Evolutionary conservation across 306 rosid species (phyloP).

Genomic region (Prunus persica): DNA sequence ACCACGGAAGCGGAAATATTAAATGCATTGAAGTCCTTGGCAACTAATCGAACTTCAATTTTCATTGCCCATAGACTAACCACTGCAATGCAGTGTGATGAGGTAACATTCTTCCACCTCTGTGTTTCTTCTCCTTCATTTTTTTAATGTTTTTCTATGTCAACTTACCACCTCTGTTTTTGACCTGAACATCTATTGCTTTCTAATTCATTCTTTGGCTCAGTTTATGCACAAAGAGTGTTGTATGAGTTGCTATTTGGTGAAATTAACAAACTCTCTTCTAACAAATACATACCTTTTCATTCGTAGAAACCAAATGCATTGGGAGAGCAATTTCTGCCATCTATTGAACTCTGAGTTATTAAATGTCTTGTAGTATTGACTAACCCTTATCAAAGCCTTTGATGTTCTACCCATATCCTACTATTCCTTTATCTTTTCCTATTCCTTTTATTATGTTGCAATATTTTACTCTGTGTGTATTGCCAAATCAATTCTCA

Average conservation of each 20-base stretch:
- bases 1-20: conserved; percentile 95
- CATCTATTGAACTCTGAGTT: not conserved
- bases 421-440: not conserved
- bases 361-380: not conserved
- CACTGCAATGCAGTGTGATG: conserved; percentile 98
- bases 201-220: not conserved
- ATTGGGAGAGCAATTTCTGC: not conserved
- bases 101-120: conserved; percentile 40
- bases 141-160: not conserved
- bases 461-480: conserved; percentile 5
- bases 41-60: conserved; percentile 80
- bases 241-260: not conserved
- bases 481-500: conserved; percentile 29
- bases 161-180: not conserved
- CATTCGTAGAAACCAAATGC: too few relatives aligned
- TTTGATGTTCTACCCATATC: not conserved
- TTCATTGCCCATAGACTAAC: conserved; percentile 98
- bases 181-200: not conserved
- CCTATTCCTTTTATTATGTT: not conserved
- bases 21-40: conserved; percentile 71
- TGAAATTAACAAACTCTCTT: not conserved
- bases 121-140: not conserved
- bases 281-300: too few relatives aligned
- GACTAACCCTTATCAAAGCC: not conserved
- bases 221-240: not conserved